Evolutionary conservation across 75 land plant genomes (phyloP), one percentile per base, ranked within the genome.

Genomic region (Azolla pinnata): DNA sequence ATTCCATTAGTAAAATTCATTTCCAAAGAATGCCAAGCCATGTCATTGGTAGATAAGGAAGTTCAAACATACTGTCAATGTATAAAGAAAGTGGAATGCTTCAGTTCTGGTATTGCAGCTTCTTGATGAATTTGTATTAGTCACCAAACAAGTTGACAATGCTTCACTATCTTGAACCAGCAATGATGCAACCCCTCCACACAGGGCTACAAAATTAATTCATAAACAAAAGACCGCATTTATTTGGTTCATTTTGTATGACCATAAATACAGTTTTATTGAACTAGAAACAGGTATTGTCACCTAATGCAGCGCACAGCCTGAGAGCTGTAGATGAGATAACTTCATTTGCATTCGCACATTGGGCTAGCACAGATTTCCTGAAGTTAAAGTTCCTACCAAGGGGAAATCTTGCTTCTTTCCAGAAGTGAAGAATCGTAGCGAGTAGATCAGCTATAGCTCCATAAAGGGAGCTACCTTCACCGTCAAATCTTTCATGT

Each of bases 301-400:
- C 73, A 84, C 87, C 87, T 72, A 84, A 23, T 59, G 87, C 66
- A 44, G 81, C 69, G 64, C 45, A 75, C 28, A 78, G 32, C 59
- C 70, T 67, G 50, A 84, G 49, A 44, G 78, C 61, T 55, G 58
- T 55, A 64, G 49, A 61, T 59, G 69, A 61, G 30, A 53, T 23
- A 27, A 54, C 50, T 25, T 52, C 25, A 46, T 80, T 75, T 29
- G 52, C 26, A 46, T 54, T 62, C 1, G 31, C 25, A 57, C 29
- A 34, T 0, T 56, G 20, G 17, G 8, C 49, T 9, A 52, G 56
- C 17, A 80, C 42, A 21, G 38, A 33, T 10, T 31, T 18, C 59
- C 67, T 59, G 49, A 80, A 32, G 2, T 31, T 61, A 33, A 46
- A 25, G 65, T 80, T 72, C 54, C 33, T 75, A 68, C 81, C 81